Percentiles rank a stretch among this genome's conserved stretches.
Evolutionary conservation across 164 flowering plant genomes (phyloP).

Genomic region (Umbilicus rupestris): DNA sequence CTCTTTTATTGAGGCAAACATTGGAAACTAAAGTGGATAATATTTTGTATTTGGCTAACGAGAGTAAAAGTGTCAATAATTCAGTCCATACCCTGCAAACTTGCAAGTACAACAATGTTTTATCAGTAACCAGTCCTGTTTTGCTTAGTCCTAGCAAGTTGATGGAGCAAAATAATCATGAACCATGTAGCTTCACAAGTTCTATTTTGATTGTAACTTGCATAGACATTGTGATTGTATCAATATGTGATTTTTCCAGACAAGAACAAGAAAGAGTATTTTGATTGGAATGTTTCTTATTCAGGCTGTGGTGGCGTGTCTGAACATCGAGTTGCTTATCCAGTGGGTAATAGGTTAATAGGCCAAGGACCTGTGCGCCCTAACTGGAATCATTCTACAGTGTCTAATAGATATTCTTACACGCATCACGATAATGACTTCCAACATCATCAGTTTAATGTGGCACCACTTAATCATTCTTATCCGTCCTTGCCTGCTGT

Average conservation of each 20-base stretch:
- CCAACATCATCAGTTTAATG: conserved; percentile 23
- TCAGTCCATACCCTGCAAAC: background rate
- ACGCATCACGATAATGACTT: conserved; percentile 24
- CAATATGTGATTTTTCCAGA: background rate
- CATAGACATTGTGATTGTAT: background rate
- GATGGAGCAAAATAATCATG: background rate
- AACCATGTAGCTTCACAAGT: background rate
- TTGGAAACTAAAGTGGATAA: no score
- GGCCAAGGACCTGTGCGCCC: background rate
- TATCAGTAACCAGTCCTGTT: background rate
- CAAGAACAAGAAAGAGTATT: background rate
- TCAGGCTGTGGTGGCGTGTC: background rate
- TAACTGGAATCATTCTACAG: conserved; percentile 35
- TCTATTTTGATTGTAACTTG: background rate
- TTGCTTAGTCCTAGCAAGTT: background rate
- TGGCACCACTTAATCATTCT: conserved; percentile 29
- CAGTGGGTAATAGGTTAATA: conserved; percentile 7
- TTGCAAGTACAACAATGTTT: background rate
- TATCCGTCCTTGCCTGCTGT: conserved; percentile 22
- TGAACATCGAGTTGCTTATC: conserved; percentile 7
- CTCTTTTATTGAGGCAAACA: background rate
- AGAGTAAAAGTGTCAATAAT: background rate
- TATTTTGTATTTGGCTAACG: no score
- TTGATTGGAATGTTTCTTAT: background rate
- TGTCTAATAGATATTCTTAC: conserved; percentile 29